Base-by-base conservation (phyloP, 768 basidiomycete genomes). In the Trametopsis cervina region DNA sequence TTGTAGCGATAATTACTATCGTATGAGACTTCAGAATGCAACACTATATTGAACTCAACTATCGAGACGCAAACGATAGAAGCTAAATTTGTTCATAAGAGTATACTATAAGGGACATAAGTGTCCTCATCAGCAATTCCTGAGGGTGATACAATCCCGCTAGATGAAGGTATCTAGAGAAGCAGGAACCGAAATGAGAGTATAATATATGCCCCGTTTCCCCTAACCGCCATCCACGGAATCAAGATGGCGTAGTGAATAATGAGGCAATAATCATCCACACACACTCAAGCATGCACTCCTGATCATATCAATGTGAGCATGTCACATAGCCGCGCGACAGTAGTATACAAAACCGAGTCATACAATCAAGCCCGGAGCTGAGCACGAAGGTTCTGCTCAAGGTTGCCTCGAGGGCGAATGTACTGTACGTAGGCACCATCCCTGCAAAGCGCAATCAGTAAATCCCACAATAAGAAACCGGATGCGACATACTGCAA, bases 341-440 rank as follows among this genome's bases (percentile, higher is more conserved):
- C 52, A 59, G 54, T 41, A 51, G 46, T 56, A 53, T 66, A 66
- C 62, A 67, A 37, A 38, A 26, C 46, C 24, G 27, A 37, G 55
- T 45, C 42, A 46, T 53, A 40, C 35, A 46, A 49, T 71, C 70
- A 89, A 47, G 86, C 89, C 62, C 76, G 78, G 55, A 89, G 80
- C 66, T 89, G 90, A 55, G 79, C 83, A 52, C 85, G 81, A 46
- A 96, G 75, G 76, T 96, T 95, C 63, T 75, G 58, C 73, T 91
- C 85, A 51, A 95, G 76, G 46, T 80, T 78, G 52, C 93, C 93
- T 75, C 83, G 88, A 50, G 87, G 84, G 57, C 84, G 79, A 69
- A 96, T 91, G 72, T 86, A 95, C 69, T 94, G 84, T 43, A 96
- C 86, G 66, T 96, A 96, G 9, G 92, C 89, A 55, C 94, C 94